Evolutionary conservation across 495 filamentous ascomycete genomes (phyloP).

Genomic region (Podospora appendiculata): DNA sequence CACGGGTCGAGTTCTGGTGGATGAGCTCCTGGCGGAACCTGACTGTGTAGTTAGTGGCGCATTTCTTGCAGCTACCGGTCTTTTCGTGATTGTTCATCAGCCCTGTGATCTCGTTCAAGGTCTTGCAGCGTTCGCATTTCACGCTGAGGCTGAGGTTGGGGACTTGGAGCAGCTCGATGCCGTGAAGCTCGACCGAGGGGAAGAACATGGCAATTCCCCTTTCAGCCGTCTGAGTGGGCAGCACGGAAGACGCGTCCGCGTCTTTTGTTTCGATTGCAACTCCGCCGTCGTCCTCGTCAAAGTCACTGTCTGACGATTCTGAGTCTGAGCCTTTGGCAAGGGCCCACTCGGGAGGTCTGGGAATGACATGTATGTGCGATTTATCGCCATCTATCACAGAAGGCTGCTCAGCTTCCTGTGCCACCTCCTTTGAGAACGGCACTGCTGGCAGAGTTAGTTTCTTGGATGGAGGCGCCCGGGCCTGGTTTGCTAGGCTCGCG

Average conservation of each 20-base stretch:
- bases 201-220: slow-evolving; percentile 75
- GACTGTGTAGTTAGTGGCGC: slow-evolving; percentile 58
- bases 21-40: slow-evolving; percentile 68
- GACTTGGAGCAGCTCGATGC: slow-evolving; percentile 75
- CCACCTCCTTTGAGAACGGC: slow-evolving; percentile 11
- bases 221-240: slow-evolving; percentile 31
- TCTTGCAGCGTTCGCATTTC: slow-evolving; percentile 83
- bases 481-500: slow-evolving; percentile 55
- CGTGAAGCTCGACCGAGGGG: slow-evolving; percentile 71
- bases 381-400: slow-evolving; percentile 33
- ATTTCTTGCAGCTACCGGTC: slow-evolving; percentile 62
- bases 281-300: slow-evolving; percentile 26
- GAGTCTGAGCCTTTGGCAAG: slow-evolving; percentile 30
- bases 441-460: not conserved
- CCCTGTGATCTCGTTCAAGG: slow-evolving; percentile 60
- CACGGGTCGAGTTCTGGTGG: slow-evolving; percentile 67
- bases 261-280: slow-evolving; percentile 33
- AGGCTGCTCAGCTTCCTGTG: slow-evolving; percentile 19
- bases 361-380: slow-evolving; percentile 66
- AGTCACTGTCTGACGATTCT: slow-evolving; percentile 10
- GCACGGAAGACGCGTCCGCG: slow-evolving; percentile 33
- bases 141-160: slow-evolving; percentile 59
- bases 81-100: slow-evolving; percentile 44
- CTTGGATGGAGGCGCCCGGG: not conserved
- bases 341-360: slow-evolving; percentile 78